phyloP scores from a whole-genome alignment of 768 basidiomycete genomes.

The Agaricus subrufescens region DNA sequence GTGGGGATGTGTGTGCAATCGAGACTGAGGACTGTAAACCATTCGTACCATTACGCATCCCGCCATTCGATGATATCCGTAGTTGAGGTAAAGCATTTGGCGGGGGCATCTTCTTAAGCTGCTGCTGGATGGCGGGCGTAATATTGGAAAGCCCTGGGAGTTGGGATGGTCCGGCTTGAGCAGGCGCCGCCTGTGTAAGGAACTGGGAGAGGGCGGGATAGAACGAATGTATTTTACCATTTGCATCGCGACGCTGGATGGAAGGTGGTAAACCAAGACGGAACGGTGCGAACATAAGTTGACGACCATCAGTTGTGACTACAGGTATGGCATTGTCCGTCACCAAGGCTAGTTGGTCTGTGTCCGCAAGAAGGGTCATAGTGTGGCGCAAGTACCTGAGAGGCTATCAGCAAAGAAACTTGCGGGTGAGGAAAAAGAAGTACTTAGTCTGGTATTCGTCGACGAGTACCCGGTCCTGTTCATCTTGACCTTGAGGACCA shows the following conservation, averaged over 20 bases:
- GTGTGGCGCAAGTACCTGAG: constrained; percentile 48
- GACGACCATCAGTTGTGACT: constrained; percentile 43
- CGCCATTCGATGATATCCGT: constrained; percentile 57
- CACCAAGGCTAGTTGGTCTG: constrained; percentile 45
- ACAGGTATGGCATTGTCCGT: constrained; percentile 48
- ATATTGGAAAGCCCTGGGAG: constrained; percentile 26
- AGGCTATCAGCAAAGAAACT: constrained; percentile 7
- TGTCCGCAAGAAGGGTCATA: constrained; percentile 53
- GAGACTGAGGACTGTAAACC: constrained; percentile 16
- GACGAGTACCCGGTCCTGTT: constrained; percentile 62
- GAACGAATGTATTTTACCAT: constrained; percentile 23
- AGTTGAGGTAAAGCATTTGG: constrained; percentile 50
- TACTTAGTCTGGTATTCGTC: constrained; percentile 66
- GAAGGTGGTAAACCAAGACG: constrained; percentile 34
- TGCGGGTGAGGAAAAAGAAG: constrained; percentile 9
- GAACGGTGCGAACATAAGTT: constrained; percentile 46
- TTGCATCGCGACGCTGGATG: constrained; percentile 27
- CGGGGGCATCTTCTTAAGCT: constrained; percentile 60
- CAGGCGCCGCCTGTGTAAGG: constrained; percentile 9
- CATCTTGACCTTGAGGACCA: constrained; percentile 58
- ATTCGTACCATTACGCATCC: constrained; percentile 37
- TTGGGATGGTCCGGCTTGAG: constrained; percentile 7
- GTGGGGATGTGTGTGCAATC: constrained; percentile 27
- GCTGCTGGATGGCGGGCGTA: constrained; percentile 55
- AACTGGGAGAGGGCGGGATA: constrained; percentile 15